Evolutionary conservation across 495 filamentous ascomycete species (phyloP).

Genomic region (Platismatia glauca): DNA sequence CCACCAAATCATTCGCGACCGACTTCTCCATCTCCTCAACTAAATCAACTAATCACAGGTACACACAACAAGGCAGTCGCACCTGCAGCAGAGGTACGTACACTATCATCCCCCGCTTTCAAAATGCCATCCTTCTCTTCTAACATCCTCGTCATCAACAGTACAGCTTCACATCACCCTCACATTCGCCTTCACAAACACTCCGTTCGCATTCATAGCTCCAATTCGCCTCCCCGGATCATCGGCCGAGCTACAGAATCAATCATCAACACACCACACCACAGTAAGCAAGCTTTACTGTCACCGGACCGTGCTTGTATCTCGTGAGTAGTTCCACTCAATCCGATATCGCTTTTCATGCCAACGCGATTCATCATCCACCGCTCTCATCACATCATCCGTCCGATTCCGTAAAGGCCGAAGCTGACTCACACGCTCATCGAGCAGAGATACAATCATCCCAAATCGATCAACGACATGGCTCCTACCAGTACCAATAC

Average conservation of each 20-base stretch:
- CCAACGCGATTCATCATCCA: constrained; percentile 8
- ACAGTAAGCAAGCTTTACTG: constrained; percentile 25
- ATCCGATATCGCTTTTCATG: neutral
- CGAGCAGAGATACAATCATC: constrained; percentile 28
- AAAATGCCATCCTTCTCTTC: constrained; percentile 1
- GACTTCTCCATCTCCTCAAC: neutral
- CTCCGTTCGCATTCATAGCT: constrained; percentile 23
- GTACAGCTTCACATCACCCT: neutral
- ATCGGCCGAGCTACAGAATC: constrained; percentile 22
- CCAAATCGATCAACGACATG: constrained; percentile 39
- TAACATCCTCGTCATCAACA: constrained; percentile 22
- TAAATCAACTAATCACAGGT: neutral
- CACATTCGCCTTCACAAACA: neutral
- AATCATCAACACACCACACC: constrained; percentile 19
- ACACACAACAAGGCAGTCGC: neutral
- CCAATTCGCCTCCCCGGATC: constrained; percentile 18
- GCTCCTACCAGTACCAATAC: constrained; percentile 36
- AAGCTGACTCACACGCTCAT: constrained; percentile 19
- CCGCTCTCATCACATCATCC: constrained; percentile 26
- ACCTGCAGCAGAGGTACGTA: neutral
- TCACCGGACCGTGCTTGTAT: constrained; percentile 26
- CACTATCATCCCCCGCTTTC: constrained; percentile 1
- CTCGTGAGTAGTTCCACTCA: constrained; percentile 23
- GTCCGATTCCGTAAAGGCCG: constrained; percentile 18
- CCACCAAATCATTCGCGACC: neutral